These are phyloP conservation scores for Rauvolfia tetraphylla DNA, from an alignment of 257 asterid genomes.

Conservation along the genomic window DNA sequence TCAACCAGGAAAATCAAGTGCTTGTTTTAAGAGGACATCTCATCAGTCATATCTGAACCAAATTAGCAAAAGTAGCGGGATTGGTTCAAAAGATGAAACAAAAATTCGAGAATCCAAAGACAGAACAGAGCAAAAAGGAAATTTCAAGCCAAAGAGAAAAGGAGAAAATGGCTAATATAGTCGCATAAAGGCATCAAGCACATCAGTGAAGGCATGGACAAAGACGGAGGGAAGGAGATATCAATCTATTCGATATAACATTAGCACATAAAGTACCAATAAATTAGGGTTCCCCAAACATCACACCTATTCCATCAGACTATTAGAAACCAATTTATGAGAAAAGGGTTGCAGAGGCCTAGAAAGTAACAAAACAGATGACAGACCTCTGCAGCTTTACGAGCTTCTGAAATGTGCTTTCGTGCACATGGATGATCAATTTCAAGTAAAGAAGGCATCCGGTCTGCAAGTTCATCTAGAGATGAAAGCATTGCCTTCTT, in stretches of 20 bases:
- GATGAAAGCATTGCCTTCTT: slow-evolving; percentile 66
- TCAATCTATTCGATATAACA: not conserved
- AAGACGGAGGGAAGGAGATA: not conserved
- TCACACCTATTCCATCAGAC: not conserved
- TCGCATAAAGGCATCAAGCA: not conserved
- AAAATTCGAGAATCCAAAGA: not conserved
- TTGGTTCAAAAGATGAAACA: not conserved
- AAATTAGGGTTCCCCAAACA: not conserved
- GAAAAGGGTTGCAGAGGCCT: not conserved
- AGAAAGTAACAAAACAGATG: slow-evolving; percentile 10
- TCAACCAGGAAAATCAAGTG: not conserved
- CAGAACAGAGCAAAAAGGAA: not conserved
- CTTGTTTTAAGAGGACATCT: not conserved
- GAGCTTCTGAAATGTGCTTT: slow-evolving; percentile 83
- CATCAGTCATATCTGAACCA: too few relatives aligned
- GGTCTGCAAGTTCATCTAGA: slow-evolving; percentile 75
- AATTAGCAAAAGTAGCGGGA: not conserved
- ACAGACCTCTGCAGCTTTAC: slow-evolving; percentile 71
- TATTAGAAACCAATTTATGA: not conserved
- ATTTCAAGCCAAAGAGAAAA: not conserved
- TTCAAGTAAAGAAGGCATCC: slow-evolving; percentile 93
- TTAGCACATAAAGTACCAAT: slow-evolving; percentile 1
- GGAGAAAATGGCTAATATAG: not conserved
- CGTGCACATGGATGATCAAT: slow-evolving; percentile 95
- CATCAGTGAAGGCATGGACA: not conserved